Conservation (phyloP, 352 stramenopile species). For the Phytopythium vexans region DNA sequence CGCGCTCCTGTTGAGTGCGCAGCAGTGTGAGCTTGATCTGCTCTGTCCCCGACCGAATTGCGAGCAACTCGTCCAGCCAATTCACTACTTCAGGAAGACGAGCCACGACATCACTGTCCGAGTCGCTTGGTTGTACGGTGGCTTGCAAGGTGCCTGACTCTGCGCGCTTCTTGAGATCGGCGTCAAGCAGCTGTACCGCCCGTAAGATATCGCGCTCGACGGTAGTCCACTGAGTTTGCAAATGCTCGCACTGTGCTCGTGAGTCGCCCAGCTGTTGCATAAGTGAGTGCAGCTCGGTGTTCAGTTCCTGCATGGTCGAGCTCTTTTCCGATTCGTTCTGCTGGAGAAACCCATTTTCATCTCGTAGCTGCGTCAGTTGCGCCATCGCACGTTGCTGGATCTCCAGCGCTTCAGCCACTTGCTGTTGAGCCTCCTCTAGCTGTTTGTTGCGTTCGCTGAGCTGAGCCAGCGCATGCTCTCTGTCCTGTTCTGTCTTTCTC, state of each 20-base stretch:
- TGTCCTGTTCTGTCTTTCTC: neutral
- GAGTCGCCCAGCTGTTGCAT: conserved; percentile 30
- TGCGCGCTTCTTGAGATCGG: conserved; percentile 1
- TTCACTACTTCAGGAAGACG: conserved; percentile 13
- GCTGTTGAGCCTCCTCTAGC: conserved; percentile 14
- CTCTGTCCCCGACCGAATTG: conserved; percentile 21
- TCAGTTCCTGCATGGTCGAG: conserved; percentile 52
- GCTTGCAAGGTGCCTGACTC: neutral
- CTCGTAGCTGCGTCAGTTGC: conserved; percentile 25
- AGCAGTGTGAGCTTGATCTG: conserved; percentile 48
- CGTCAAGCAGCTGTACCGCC: conserved; percentile 28
- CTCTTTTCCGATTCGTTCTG: conserved; percentile 43
- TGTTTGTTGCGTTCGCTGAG: conserved; percentile 19
- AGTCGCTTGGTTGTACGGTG: too few relatives aligned
- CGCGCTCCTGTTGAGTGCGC: conserved; percentile 42
- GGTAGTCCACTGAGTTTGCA: conserved; percentile 28
- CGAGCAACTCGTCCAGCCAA: conserved; percentile 19
- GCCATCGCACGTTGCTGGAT: conserved; percentile 24
- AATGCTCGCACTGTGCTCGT: conserved; percentile 25
- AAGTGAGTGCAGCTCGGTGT: conserved; percentile 43
- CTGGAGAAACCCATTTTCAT: conserved; percentile 43
- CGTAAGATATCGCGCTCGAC: conserved; percentile 16
- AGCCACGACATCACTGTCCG: conserved; percentile 9
- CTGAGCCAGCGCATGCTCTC: neutral
- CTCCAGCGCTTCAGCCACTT: conserved; percentile 13